Percentiles rank a stretch among this genome's conserved stretches.
phyloP scores from a whole-genome alignment of 2,329 filamentous ascomycete genomes.

The Diplodia sapinea region DNA sequence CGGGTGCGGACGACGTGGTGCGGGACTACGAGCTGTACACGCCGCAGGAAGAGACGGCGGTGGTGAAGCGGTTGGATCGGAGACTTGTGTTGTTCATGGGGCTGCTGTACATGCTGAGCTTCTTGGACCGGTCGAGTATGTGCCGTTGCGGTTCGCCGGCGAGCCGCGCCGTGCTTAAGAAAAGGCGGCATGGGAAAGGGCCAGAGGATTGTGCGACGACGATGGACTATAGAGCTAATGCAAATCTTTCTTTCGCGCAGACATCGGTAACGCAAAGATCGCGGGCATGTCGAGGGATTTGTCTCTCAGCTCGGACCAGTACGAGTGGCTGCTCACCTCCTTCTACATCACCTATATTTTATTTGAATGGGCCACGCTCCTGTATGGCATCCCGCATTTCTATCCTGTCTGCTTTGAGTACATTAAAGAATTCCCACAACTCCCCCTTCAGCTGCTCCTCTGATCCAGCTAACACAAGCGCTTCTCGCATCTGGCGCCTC shows the following conservation, averaged over 20 bases:
- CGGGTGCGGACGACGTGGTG: constrained; percentile 28
- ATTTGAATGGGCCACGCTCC: constrained; percentile 70
- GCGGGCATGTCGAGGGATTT: constrained; percentile 63
- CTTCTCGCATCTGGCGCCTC: background rate
- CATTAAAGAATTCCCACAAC: background rate
- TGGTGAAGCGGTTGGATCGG: constrained; percentile 77
- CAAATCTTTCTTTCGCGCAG: constrained; percentile 46
- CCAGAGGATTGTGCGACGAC: too few relatives aligned
- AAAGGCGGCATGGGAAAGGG: background rate
- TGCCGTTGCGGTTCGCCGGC: constrained; percentile 8
- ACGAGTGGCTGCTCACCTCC: constrained; percentile 66
- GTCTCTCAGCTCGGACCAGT: constrained; percentile 60
- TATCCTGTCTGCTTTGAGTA: constrained; percentile 18
- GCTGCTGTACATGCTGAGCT: constrained; percentile 81
- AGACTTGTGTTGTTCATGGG: constrained; percentile 81
- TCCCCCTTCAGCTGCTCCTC: background rate
- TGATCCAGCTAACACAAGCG: background rate
- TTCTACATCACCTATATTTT: constrained; percentile 70
- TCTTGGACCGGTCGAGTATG: constrained; percentile 83
- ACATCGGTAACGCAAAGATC: constrained; percentile 68
- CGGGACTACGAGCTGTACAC: constrained; percentile 62
- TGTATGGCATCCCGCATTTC: constrained; percentile 46
- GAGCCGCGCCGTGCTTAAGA: background rate
- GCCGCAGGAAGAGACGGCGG: constrained; percentile 72
- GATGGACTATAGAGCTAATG: background rate